Conservation (phyloP, 1,284 basidiomycete species). For the Fomitopsis betulina region DNA sequence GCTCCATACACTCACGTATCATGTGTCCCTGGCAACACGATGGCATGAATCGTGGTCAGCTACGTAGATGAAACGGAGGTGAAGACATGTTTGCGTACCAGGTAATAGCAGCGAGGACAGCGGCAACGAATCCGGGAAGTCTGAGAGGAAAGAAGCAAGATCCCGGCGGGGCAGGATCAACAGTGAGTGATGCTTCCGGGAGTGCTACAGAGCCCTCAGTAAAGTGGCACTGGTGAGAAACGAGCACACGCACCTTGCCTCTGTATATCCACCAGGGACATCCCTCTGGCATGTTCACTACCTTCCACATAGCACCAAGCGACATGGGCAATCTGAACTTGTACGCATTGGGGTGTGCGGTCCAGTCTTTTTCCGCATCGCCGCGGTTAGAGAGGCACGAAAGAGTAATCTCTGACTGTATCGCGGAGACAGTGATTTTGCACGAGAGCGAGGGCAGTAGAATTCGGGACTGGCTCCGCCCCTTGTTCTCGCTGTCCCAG, state of each 20-base stretch:
- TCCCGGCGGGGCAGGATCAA: conserved; percentile 54
- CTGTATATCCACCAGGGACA: conserved; percentile 57
- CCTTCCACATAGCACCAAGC: conserved; percentile 35
- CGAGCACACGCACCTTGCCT: conserved; percentile 37
- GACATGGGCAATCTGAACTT: conserved; percentile 12
- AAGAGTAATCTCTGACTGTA: conserved; percentile 6
- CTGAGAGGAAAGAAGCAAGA: conserved; percentile 56
- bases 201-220: conserved; percentile 14
- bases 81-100: conserved; percentile 36
- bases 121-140: conserved; percentile 59
- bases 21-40: conserved; percentile 50
- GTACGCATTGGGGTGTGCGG: conserved; percentile 7
- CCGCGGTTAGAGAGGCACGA: not conserved
- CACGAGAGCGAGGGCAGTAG: conserved; percentile 23
- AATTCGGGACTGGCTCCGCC: conserved; percentile 9
- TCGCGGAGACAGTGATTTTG: conserved; percentile 20
- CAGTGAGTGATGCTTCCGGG: conserved; percentile 35
- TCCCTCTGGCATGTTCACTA: conserved; percentile 33
- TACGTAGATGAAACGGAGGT: not conserved
- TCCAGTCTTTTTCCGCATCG: conserved; percentile 11
- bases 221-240: not conserved
- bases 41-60: not conserved
- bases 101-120: conserved; percentile 73
- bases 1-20: conserved; percentile 48
- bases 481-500: conserved; percentile 1